Percentiles rank a stretch among this genome's conserved stretches.
Evolutionary conservation across 2,329 filamentous ascomycete genomes (phyloP).

Genomic region (Fusarium sp.): DNA sequence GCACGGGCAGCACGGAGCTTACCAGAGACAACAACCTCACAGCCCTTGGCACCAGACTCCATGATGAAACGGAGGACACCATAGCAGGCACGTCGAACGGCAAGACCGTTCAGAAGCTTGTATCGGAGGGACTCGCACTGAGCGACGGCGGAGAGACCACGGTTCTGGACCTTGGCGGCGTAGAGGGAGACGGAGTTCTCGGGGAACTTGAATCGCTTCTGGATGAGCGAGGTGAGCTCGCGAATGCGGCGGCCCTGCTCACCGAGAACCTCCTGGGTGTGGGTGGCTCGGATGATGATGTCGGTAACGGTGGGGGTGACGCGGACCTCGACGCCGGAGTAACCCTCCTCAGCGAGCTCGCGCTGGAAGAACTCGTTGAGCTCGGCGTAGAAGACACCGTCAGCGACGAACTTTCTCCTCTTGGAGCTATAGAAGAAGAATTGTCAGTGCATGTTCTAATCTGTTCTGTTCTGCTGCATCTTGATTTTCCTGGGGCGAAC

Average conservation of each 20-base stretch:
- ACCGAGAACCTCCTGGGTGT: conserved; percentile 99
- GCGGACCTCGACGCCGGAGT: conserved; percentile 99
- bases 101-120: conserved; percentile 99
- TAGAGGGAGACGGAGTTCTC: conserved; percentile 99
- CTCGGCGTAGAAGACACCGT: conserved; percentile 99
- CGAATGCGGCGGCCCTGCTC: conserved; percentile 99
- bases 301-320: conserved; percentile 99
- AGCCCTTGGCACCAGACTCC: conserved; percentile 99
- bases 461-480: conserved; percentile 5
- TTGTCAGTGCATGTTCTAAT: conserved; percentile 34
- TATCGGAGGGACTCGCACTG: conserved; percentile 99
- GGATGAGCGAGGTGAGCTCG: conserved; percentile 99
- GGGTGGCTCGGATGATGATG: conserved; percentile 99
- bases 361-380: conserved; percentile 99
- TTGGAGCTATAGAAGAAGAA: conserved; percentile 72
- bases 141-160: conserved; percentile 98
- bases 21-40: conserved; percentile 98
- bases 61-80: conserved; percentile 99
- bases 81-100: conserved; percentile 98
- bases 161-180: conserved; percentile 99
- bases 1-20: conserved; percentile 99
- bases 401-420: conserved; percentile 93
- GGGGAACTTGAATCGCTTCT: conserved; percentile 99
- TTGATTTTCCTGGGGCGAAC: conserved; percentile 7
- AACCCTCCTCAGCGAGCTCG: conserved; percentile 99